A percentile compares a stretch with the other conserved stretches of the same genome.
phyloP scores from a whole-genome alignment of 2,329 filamentous ascomycete species.

The Aspergillus clavatus region DNA sequence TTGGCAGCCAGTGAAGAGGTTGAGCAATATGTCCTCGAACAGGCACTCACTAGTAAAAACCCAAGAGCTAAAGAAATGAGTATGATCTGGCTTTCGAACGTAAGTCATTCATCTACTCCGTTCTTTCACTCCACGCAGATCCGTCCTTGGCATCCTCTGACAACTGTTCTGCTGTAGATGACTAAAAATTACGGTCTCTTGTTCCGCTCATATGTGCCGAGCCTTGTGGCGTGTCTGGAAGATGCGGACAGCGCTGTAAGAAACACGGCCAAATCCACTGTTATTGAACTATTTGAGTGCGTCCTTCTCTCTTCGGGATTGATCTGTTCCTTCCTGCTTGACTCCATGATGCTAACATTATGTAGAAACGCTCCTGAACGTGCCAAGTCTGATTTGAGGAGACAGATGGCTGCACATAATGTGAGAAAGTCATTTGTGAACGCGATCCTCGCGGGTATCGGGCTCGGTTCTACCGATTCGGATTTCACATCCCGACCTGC shows the following conservation, averaged over 20 bases:
- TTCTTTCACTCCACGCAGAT: too few species aligned
- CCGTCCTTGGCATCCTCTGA: constrained; percentile 9
- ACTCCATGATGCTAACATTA: constrained; percentile 7
- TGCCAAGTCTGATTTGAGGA: constrained; percentile 84
- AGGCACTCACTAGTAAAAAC: constrained; percentile 74
- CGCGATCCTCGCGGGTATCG: constrained; percentile 71
- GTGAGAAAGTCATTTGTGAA: constrained; percentile 81
- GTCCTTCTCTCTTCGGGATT: constrained; percentile 17
- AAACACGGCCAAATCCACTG: constrained; percentile 73
- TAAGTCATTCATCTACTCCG: constrained; percentile 40
- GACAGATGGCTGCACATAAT: constrained; percentile 75
- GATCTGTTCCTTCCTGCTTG: not conserved
- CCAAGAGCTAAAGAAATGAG: constrained; percentile 76
- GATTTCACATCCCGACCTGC: constrained; percentile 5
- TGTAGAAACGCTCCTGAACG: constrained; percentile 67
- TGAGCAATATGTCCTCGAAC: constrained; percentile 73
- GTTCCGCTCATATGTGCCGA: constrained; percentile 77
- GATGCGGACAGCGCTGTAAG: constrained; percentile 85
- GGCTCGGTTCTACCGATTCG: constrained; percentile 40
- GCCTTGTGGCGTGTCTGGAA: constrained; percentile 79
- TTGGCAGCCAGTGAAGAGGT: constrained; percentile 65
- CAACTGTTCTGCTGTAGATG: constrained; percentile 54
- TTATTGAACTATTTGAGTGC: constrained; percentile 81
- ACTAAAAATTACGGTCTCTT: constrained; percentile 72
- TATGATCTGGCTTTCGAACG: constrained; percentile 79